phyloP scores from a whole-genome alignment of 176 grass and related monocot species.

The Zoysia pacifica region DNA sequence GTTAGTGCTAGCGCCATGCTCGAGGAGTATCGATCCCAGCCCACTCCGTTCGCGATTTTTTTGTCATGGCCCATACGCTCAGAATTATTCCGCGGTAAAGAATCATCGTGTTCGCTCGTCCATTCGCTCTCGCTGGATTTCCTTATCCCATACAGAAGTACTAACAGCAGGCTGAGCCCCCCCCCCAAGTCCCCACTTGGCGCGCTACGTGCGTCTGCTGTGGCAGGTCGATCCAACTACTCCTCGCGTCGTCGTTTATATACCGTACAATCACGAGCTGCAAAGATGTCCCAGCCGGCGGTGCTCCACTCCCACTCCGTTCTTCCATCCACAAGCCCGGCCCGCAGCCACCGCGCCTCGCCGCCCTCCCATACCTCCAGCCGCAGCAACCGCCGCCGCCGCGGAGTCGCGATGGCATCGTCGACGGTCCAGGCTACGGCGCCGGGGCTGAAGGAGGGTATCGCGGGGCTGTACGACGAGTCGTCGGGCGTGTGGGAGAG shows the following conservation, averaged over 20 bases:
- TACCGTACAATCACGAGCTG: not conserved
- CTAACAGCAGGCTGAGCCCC: too few relatives aligned
- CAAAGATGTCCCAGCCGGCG: constrained; percentile 36
- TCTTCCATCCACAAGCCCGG: not conserved
- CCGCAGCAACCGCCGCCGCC: not conserved
- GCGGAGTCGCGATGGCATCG: constrained; percentile 25
- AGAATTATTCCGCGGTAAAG: too few relatives aligned
- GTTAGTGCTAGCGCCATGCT: too few relatives aligned
- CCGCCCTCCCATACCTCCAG: not conserved
- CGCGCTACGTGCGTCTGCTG: not conserved
- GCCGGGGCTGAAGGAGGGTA: constrained; percentile 76
- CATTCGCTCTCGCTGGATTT: too few relatives aligned
- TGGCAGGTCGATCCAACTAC: not conserved
- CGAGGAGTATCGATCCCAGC: too few relatives aligned
- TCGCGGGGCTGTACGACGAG: constrained; percentile 96
- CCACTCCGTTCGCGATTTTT: too few relatives aligned
- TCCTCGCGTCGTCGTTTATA: constrained; percentile 9
- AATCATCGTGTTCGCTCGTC: too few relatives aligned
- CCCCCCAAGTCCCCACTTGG: too few relatives aligned
- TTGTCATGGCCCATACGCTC: too few relatives aligned
- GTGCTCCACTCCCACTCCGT: constrained; percentile 28
- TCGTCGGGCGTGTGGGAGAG: constrained; percentile 84
- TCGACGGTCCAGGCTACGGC: not conserved
- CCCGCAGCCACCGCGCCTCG: constrained; percentile 6
- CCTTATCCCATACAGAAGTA: too few relatives aligned